These are phyloP conservation scores for Solanum neorickii DNA, from an alignment of 257 asterid species.

Conservation along the genomic window DNA sequence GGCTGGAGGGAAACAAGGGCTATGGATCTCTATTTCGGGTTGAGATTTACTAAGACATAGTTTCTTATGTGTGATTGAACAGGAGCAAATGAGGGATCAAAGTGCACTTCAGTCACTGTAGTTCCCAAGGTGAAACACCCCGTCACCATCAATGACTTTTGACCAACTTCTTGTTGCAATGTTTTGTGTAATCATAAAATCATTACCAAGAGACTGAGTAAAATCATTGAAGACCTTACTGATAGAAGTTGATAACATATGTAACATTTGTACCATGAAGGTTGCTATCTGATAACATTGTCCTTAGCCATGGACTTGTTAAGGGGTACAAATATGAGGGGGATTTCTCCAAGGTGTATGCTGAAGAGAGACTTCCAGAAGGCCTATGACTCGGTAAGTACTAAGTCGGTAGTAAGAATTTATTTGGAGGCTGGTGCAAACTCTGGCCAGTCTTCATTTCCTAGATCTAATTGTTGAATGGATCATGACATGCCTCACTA, in stretches of 20 bases:
- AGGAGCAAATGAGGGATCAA: neutral
- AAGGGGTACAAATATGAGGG: neutral
- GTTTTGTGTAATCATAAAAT: neutral
- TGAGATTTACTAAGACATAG: neutral
- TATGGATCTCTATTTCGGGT: neutral
- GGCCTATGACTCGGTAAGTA: neutral
- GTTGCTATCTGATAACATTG: neutral
- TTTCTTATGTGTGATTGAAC: neutral
- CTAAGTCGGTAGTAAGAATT: neutral
- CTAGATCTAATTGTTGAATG: neutral
- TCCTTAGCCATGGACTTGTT: neutral
- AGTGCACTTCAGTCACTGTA: neutral
- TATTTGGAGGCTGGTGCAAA: neutral
- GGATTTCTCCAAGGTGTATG: neutral
- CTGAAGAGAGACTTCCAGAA: neutral
- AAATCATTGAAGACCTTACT: neutral
- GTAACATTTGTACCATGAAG: neutral
- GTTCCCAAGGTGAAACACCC: neutral
- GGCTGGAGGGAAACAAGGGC: neutral
- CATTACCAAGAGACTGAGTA: neutral
- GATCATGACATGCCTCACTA: neutral
- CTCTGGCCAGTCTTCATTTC: neutral
- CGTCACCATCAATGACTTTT: neutral
- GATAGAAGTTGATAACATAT: neutral
- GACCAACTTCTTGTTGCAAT: neutral